These are phyloP conservation scores for Metschnikowia drakensbergensis DNA, from an alignment of 805 yeast genomes.

Conservation along the genomic window DNA sequence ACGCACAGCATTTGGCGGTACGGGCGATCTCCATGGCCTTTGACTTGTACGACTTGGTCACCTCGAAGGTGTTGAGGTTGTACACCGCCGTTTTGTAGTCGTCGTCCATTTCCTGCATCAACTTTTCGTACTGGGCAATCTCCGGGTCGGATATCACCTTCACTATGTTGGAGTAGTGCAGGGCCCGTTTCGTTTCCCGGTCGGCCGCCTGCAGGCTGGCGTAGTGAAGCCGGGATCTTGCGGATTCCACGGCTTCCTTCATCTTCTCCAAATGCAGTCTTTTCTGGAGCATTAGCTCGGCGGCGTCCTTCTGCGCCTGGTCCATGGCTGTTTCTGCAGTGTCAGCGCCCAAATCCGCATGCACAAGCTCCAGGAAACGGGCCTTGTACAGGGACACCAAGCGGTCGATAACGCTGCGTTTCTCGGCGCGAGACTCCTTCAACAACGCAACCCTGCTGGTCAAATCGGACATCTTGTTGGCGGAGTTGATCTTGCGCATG, in stretches of 20 bases:
- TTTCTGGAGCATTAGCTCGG: neutral
- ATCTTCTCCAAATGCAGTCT: neutral
- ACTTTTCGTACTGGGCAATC: conserved; percentile 49
- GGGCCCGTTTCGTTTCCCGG: conserved; percentile 4
- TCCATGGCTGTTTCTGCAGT: conserved; percentile 14
- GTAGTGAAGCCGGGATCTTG: neutral
- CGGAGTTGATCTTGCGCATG: conserved; percentile 45
- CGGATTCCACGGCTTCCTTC: neutral
- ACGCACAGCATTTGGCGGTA: conserved; percentile 54
- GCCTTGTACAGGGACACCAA: conserved; percentile 22
- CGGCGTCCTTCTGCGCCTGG: neutral
- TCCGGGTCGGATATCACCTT: conserved; percentile 30
- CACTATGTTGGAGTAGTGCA: conserved; percentile 17
- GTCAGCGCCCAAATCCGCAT: conserved; percentile 14
- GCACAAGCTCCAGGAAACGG: conserved; percentile 19
- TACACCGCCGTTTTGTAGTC: conserved; percentile 60
- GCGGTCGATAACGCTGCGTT: conserved; percentile 25
- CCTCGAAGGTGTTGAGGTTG: conserved; percentile 62
- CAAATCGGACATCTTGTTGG: conserved; percentile 56
- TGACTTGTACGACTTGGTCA: conserved; percentile 64
- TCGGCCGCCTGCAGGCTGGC: neutral
- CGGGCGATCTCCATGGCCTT: conserved; percentile 66
- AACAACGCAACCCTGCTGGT: conserved; percentile 51
- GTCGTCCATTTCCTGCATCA: conserved; percentile 54
- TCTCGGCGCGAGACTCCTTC: conserved; percentile 35